Base-by-base conservation (phyloP, 106 monocot genomes). In the Acanthochlamys bracteata region DNA sequence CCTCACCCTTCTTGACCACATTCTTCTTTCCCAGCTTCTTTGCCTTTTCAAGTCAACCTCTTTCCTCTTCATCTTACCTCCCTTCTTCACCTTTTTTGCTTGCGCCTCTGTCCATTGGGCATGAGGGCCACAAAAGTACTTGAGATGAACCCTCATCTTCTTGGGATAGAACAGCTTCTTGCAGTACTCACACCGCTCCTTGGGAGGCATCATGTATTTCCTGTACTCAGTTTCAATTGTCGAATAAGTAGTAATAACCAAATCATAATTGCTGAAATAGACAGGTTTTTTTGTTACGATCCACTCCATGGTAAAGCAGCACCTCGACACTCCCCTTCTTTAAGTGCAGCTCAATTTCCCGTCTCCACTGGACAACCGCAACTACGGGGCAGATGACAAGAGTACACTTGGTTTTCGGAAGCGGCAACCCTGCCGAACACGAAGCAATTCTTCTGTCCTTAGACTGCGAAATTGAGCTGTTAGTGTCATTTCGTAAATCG, bases 381-480 rank as follows among this genome's bases (percentile, higher is more conserved):
- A 89, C 89, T 15, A 89, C 73, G 0, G 93, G 93, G 67, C 93
- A 93, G 41, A 93, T 64, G 11, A 93, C 86, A 21, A 93, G 83
- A 1, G 93, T 89, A 63, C 73, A 76, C 17, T 59, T 73, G 16
- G 40, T 53, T 21, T 45, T 26, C 2, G 78, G 75, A 0, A 66
- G 55, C 10, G 49, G 15, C 49, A 49, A 49, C 49, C 12, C 17
- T 9, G 10, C 17, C 9, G 49, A 14, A 9, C 49, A 49, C 49
- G 49, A 17, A 49, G 49, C 49, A 49, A 17, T 9, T 4, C 49
- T 9, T 4, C 33, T 33, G 33, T 6, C 33, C 1, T 33, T 6
- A 6, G 33, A 1, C 33, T 33, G 33, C 1, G 33, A 6, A 33
- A 6, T 33, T 6, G 33, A 3, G 33, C 33, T 33, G 6, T 33